A percentile compares a stretch with the other conserved stretches of the same genome.
Conservation (phyloP, 208 protist species). For the Acanthamoeba healyi region DNA sequence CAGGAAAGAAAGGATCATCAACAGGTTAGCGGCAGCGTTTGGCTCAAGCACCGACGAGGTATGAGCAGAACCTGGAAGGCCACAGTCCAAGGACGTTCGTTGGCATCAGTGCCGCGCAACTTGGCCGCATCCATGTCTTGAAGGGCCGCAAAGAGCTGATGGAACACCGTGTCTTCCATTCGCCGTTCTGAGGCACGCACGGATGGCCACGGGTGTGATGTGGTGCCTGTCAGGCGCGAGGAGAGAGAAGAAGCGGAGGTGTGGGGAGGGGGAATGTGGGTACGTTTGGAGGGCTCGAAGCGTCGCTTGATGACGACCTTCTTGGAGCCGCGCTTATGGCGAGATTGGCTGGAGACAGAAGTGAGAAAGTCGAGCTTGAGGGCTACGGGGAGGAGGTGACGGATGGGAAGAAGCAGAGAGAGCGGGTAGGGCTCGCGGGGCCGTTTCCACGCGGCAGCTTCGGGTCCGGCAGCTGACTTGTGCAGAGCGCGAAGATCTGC, state of each 20-base stretch:
- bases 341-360: neutral
- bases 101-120: neutral
- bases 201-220: too few relatives aligned
- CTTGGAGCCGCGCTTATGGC: neutral
- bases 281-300: neutral
- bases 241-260: too few relatives aligned
- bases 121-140: neutral
- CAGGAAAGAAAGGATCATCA: neutral
- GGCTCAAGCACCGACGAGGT: neutral
- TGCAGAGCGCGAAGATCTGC: neutral
- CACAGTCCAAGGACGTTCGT: neutral
- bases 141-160: neutral
- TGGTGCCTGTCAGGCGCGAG: too few relatives aligned
- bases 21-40: too few relatives aligned
- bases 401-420: neutral
- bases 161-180: neutral
- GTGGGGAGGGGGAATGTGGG: neutral
- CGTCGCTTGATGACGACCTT: constrained; percentile 6
- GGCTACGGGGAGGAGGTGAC: neutral
- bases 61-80: neutral
- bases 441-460: neutral
- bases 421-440: neutral
- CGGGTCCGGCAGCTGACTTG: neutral
- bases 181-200: neutral
- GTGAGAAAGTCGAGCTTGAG: neutral